Evolutionary conservation across 345 rosid species (phyloP), one percentile per base, ranked within the genome.

Genomic region (Moricandia arvensis): DNA sequence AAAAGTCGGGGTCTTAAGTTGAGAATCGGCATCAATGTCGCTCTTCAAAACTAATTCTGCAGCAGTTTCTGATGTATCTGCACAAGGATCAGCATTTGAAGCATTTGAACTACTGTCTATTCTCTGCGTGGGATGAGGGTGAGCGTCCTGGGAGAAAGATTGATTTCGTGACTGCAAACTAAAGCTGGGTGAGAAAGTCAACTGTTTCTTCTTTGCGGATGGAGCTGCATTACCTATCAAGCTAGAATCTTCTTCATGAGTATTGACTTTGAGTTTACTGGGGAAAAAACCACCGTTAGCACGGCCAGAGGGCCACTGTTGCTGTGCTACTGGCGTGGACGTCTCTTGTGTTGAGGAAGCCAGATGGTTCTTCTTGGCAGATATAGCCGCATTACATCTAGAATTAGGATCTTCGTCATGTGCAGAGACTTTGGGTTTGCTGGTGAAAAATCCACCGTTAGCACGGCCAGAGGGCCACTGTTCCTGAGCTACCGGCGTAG

Each of bases 271-370:
- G 63, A 75, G 69, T 81, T 86, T 90, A 72, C 65, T 80, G 69
- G 86, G 79, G 43, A 87, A 70, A 83, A 90, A 90, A 35, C 97
- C 99, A 74, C 82, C 49, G 54, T 86, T 75, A 27, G 73, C 53
- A 58, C 96, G 96, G 67, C 93, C 89, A 34, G 88, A 87, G n/a
- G 97, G 97, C 97, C 97, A 95, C 74, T 88, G 97, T 41, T 87
- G 76, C 27, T 86, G 97, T 68, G 74, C 45, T 18, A 77, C 84
- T 41, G 87, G 67, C 58, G 70, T 69, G 35, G 66, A 30, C 51
- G 80, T 81, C 78, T 94, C 98, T 27, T 85, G 95, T 31, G 38
- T 30, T 3, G 97, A 90, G 84, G 90, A 92, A 75, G 82, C 82
- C 69, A 88, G 82, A 21, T 88, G 84, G 72, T 86, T 92, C 89